Conservation (phyloP, 1,284 basidiomycete genomes). For the Anthracocystis walkeri region DNA sequence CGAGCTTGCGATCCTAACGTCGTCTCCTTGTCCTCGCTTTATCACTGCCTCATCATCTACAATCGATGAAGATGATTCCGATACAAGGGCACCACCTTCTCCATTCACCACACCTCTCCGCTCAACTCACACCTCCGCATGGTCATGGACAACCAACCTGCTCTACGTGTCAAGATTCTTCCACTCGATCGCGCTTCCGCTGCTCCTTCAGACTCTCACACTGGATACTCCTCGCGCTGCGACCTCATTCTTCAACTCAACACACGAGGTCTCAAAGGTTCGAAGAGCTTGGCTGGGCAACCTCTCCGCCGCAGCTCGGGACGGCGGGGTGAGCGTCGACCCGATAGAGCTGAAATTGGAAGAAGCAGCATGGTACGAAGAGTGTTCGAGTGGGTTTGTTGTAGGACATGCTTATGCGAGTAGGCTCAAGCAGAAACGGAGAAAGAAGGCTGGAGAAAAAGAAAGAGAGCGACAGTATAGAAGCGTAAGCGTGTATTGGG, state of each 20-base stretch:
- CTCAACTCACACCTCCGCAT: conserved; percentile 11
- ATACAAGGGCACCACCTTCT: background rate
- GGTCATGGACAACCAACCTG: conserved; percentile 17
- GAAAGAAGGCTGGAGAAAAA: background rate
- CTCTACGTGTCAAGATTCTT: conserved; percentile 39
- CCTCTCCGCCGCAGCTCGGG: conserved; percentile 9
- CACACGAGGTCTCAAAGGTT: background rate
- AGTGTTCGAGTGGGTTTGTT: conserved; percentile 42
- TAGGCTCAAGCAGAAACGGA: conserved; percentile 1
- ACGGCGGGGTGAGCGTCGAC: conserved; percentile 1
- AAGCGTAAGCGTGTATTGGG: conserved; percentile 48
- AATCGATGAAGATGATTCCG: background rate
- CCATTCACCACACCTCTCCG: conserved; percentile 25
- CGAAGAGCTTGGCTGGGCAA: conserved; percentile 42
- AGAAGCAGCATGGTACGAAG: conserved; percentile 46
- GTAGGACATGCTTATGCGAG: conserved; percentile 46
- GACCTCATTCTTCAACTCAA: conserved; percentile 4
- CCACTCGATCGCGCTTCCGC: conserved; percentile 20
- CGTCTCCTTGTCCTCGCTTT: conserved; percentile 19
- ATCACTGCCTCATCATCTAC: background rate
- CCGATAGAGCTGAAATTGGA: conserved; percentile 18
- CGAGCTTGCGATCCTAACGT: conserved; percentile 35
- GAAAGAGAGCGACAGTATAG: conserved; percentile 21
- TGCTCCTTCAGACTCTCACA: conserved; percentile 37
- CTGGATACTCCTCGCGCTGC: conserved; percentile 13